Conservation (phyloP, 176 grass and related monocot species). For the Secale cereale region DNA sequence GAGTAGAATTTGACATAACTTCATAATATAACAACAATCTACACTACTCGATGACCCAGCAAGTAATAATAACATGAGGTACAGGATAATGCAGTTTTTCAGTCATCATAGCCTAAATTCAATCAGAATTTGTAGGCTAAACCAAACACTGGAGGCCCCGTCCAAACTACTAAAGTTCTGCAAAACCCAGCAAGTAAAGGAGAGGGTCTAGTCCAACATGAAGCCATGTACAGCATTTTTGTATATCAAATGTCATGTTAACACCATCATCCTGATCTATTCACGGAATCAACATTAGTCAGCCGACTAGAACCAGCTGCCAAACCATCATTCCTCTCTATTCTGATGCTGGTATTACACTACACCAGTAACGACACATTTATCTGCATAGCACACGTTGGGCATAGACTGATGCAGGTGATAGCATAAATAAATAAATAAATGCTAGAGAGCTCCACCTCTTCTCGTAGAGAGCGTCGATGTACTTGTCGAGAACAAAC, state of each 20-base stretch:
- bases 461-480: constrained; percentile 94
- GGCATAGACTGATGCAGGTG: not conserved
- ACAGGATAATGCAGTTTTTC: not conserved
- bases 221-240: not conserved
- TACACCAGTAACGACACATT: not conserved
- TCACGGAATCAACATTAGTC: not conserved
- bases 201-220: not conserved
- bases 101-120: not conserved
- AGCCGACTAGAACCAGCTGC: not conserved
- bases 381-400: not conserved
- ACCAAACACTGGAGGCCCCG: not conserved
- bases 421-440: not conserved
- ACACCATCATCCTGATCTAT: not conserved
- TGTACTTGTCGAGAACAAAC: constrained; percentile 76
- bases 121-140: not conserved
- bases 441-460: constrained; percentile 40
- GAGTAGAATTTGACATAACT: not conserved
- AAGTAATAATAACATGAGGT: not conserved
- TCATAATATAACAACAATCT: not conserved
- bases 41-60: not conserved
- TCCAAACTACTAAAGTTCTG: not conserved
- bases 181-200: not conserved
- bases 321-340: not conserved
- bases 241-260: not conserved
- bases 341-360: not conserved